Conservation (phyloP, 805 yeast species). For the Yamadazyma phyllophila region DNA sequence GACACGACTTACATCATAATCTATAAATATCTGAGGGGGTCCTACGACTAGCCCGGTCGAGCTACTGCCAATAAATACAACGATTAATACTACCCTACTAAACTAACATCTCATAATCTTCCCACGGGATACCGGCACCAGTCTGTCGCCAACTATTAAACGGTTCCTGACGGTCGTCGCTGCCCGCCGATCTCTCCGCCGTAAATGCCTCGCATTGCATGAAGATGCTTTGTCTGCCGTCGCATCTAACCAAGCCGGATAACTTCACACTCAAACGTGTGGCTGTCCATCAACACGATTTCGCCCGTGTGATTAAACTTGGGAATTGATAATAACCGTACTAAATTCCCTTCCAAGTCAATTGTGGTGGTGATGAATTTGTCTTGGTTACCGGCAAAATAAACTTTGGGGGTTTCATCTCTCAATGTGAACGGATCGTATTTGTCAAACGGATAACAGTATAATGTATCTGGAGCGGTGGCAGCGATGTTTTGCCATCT, state of each 20-base stretch:
- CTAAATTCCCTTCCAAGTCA: constrained; percentile 22
- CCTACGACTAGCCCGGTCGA: too few relatives aligned
- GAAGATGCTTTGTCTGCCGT: neutral
- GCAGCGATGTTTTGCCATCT: constrained; percentile 88
- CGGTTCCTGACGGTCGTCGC: neutral
- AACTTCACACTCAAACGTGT: constrained; percentile 43
- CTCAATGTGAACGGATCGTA: constrained; percentile 76
- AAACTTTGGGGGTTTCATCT: constrained; percentile 78
- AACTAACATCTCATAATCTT: too few relatives aligned
- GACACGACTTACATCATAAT: constrained; percentile 4
- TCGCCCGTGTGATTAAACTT: constrained; percentile 64
- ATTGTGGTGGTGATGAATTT: constrained; percentile 46
- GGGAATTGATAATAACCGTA: constrained; percentile 68
- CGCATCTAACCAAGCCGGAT: constrained; percentile 29
- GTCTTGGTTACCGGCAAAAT: constrained; percentile 83
- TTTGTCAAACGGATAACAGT: constrained; percentile 79
- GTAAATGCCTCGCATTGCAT: neutral
- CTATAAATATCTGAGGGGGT: neutral
- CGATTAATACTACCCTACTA: too few relatives aligned
- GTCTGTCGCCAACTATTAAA: too few relatives aligned
- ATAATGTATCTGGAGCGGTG: constrained; percentile 93
- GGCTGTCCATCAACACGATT: constrained; percentile 22
- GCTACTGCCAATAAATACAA: too few relatives aligned
- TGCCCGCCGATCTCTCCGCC: neutral
- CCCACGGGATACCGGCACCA: too few relatives aligned